Evolutionary conservation across 805 yeast species (phyloP), one percentile per base, ranked within the genome.

Genomic region (Geotrichum ghanense): DNA sequence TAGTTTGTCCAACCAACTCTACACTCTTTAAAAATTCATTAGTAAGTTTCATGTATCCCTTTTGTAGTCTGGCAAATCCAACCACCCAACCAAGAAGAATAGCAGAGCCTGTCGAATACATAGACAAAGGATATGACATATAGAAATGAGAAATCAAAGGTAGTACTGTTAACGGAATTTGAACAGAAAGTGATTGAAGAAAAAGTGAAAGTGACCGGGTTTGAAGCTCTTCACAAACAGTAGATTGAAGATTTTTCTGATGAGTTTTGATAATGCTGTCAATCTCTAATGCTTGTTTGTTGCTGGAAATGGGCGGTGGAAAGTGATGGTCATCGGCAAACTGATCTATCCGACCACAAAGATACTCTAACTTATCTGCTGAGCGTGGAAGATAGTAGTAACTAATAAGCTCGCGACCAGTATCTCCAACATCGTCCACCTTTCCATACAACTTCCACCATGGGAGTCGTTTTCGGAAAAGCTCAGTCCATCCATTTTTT

Each of bases 371-470:
- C 14, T 50, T 25, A 5, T 54, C 50, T n/a, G 52, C 53, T 2
- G 68, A 46, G 10, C 50, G 46, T 1, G 68, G 66, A 43, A 66
- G 42, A 27, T 56, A 61, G 3, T 45, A 42, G 10, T 25, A 42
- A 10, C 46, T 27, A 3, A 64, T 48, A 2, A 45, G 45, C 6
- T 50, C 44, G 20, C 48, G 25, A 3, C 57, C 51, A 5, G 52
- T 46, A 14, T 54, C 54, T 27, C 59, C 58, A 2, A 67, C 57
- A 44, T 67, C 71, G 46, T 67, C 71, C n/a, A 59, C 57, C 7
- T 55, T 51, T 45, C 51, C 56, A 47, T 63, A 67, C 23, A 67
- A 55, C 46, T 65, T 63, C 57, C 61, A 66, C 69, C 70, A 67
- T 2, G 68, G 59, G 23, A 65, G 47, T 9, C 31, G 31, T 14